phyloP scores from a whole-genome alignment of 768 basidiomycete species.

The Russula sp. region DNA sequence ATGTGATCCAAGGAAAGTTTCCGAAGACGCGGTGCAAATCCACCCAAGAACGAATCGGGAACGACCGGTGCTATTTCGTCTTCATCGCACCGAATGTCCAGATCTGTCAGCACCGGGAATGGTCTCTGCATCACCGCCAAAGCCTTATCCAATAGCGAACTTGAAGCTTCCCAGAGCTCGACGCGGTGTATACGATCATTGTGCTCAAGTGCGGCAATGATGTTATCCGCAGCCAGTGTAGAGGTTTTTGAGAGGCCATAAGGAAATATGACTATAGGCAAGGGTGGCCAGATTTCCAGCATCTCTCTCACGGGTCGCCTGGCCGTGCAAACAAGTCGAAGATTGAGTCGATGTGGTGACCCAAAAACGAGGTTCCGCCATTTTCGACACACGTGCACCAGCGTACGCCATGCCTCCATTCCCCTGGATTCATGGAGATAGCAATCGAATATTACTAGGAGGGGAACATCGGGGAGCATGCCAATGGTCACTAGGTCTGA shows the following conservation, averaged over 20 bases:
- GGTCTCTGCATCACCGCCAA: background rate
- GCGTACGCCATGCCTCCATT: background rate
- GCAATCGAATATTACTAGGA: constrained; percentile 8
- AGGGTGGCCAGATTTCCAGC: background rate
- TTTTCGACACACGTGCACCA: background rate
- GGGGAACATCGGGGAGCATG: background rate
- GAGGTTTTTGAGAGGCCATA: background rate
- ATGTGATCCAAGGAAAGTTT: background rate
- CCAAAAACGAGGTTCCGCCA: background rate
- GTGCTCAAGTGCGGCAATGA: background rate
- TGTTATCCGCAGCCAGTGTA: background rate
- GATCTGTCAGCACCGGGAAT: background rate
- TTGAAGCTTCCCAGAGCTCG: background rate
- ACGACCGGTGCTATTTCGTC: background rate
- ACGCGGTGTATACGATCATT: background rate
- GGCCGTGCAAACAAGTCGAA: background rate
- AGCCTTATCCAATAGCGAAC: background rate
- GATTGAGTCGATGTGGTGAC: background rate
- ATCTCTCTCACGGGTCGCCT: background rate
- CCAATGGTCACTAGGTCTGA: background rate
- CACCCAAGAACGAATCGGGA: constrained; percentile 2
- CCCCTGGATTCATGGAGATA: background rate
- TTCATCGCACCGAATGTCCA: background rate
- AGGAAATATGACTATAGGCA: constrained; percentile 1
- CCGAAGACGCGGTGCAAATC: background rate